A percentile compares a stretch with the other conserved stretches of the same genome.
Evolutionary conservation across 2,329 filamentous ascomycete genomes (phyloP).

Genomic region (Alternaria panax): DNA sequence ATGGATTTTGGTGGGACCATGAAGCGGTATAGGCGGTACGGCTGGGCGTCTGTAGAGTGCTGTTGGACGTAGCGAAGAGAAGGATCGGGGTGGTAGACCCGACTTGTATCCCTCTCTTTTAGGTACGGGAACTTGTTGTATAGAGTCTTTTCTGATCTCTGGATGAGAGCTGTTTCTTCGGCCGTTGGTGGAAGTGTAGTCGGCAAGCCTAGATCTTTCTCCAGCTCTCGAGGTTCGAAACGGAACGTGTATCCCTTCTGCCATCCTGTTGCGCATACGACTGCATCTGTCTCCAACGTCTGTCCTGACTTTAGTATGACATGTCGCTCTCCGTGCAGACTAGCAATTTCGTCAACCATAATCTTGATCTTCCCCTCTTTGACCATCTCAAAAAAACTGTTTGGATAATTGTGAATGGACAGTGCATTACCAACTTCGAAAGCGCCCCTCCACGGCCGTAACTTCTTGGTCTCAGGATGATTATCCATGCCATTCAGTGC

Average conservation of each 20-base stretch:
- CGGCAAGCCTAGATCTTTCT: slow-evolving; percentile 58
- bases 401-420: slow-evolving; percentile 68
- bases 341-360: slow-evolving; percentile 62
- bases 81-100: slow-evolving; percentile 29
- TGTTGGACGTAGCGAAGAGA: slow-evolving; percentile 21
- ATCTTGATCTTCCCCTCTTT: slow-evolving; percentile 62
- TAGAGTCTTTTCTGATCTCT: slow-evolving; percentile 25
- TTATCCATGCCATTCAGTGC: slow-evolving; percentile 56
- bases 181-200: slow-evolving; percentile 33
- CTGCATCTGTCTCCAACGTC: slow-evolving; percentile 56
- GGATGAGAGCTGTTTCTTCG: slow-evolving; percentile 49
- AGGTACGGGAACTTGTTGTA: slow-evolving; percentile 26
- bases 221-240: slow-evolving; percentile 55
- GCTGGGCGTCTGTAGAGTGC: slow-evolving; percentile 22
- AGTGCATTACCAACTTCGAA: slow-evolving; percentile 65
- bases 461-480: slow-evolving; percentile 51
- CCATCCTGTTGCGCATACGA: slow-evolving; percentile 68
- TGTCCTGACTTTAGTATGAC: slow-evolving; percentile 60
- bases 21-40: slow-evolving; percentile 54
- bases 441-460: slow-evolving; percentile 52
- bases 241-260: slow-evolving; percentile 58
- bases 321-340: slow-evolving; percentile 52
- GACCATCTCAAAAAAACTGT: slow-evolving; percentile 65
- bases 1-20: slow-evolving; percentile 46
- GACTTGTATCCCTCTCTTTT: slow-evolving; percentile 24